These are phyloP conservation scores for Hypholoma sublateritium DNA, from an alignment of 768 basidiomycete species.

Conservation along the genomic window DNA sequence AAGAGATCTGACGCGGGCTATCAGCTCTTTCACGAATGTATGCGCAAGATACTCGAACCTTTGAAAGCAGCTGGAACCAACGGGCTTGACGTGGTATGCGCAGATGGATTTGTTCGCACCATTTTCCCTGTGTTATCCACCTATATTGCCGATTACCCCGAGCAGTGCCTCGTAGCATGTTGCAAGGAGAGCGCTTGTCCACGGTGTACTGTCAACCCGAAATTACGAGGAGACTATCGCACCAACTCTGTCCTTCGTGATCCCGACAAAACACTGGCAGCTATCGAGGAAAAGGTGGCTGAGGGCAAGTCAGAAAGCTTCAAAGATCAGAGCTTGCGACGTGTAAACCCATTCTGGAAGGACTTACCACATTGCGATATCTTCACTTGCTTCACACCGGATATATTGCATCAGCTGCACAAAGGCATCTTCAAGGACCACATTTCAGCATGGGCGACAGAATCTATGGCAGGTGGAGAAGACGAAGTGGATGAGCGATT, in stretches of 20 bases:
- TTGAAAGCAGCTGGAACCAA: not conserved
- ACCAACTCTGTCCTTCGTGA: too few relatives aligned
- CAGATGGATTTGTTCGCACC: not conserved
- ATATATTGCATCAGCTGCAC: constrained; percentile 48
- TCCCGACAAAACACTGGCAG: too few relatives aligned
- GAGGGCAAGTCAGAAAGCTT: constrained; percentile 3
- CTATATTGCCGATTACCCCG: too few relatives aligned
- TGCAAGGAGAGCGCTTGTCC: too few relatives aligned
- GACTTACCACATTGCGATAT: constrained; percentile 41
- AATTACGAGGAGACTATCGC: too few relatives aligned
- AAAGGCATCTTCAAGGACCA: constrained; percentile 51
- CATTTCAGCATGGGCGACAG: constrained; percentile 31
- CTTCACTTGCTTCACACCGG: constrained; percentile 37
- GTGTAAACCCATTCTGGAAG: constrained; percentile 37
- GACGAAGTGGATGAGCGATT: constrained; percentile 12
- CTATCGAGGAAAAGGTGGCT: too few relatives aligned
- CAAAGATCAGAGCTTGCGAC: constrained; percentile 10
- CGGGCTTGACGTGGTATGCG: not conserved
- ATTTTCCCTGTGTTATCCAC: too few relatives aligned
- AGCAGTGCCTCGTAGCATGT: too few relatives aligned
- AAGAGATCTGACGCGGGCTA: not conserved
- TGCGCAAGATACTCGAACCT: not conserved
- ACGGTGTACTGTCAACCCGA: too few relatives aligned
- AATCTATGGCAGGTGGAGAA: constrained; percentile 5
- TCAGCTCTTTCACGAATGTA: not conserved